Base-by-base conservation (phyloP, 345 rosid genomes). In the Aquilaria sinensis region DNA sequence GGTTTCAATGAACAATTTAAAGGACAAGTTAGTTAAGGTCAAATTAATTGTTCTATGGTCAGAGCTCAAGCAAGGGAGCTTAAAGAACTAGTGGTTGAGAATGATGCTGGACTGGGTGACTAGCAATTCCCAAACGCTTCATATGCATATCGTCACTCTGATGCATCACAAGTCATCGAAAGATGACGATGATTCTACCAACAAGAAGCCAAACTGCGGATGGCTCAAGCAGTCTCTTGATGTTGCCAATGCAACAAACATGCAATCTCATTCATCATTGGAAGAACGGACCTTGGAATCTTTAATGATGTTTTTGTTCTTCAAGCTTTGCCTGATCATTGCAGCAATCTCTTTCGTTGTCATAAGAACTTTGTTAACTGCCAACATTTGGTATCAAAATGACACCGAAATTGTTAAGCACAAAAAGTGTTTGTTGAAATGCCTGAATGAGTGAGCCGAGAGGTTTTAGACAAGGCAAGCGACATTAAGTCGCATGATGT, bases 1-100 rank as follows among this genome's bases (percentile, higher is more conserved):
- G 53, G 80, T 75, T 0, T 78, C 86, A 0, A 71, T 78, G 0
- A 9, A 37, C 43, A 78, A 73, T 70, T 60, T 67, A 65, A 89
- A 82, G 64, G 83, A 80, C 13, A 80, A 71, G 67, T 63, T 74
- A 74, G 67, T 77, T 7, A 77, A 77, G 65, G 72, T 49, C 10
- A 86, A 87, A 84, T 87, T 86, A 56, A 54, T 69, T 14, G 76
- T 63, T 55, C 55, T 82, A 47, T 86, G 67, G 61, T 82, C 80
- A 6, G 83, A 87, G 69, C 53, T 87, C 7, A 80, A 72, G 14
- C 57, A 78, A 56, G 62, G 72, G 69, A 78, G 68, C 45, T 32
- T 72, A 4, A 89, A 87, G 81, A 87, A 87, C 64, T 72, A 80
- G 46, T 65, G 78, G 31, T 56, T 87, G 51, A 75, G 66, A 51